Conservation (phyloP, 768 basidiomycete genomes). For the Royoungia palumana region DNA sequence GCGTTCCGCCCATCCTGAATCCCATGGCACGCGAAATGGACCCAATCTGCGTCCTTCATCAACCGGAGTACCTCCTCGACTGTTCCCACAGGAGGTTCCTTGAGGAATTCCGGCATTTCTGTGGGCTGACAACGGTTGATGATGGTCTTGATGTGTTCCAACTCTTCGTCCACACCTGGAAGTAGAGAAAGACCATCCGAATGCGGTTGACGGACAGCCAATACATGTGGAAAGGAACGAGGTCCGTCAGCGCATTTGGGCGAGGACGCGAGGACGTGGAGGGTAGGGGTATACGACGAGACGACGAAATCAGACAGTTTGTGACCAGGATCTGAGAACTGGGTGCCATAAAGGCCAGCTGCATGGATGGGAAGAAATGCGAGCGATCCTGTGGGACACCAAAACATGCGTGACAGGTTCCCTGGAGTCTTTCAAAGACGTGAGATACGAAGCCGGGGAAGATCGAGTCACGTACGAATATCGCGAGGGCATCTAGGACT, state of each 20-base stretch:
- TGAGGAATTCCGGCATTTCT: neutral
- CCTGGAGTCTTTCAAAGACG: neutral
- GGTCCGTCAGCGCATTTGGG: neutral
- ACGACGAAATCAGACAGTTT: neutral
- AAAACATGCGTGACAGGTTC: no score
- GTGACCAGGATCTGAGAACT: neutral
- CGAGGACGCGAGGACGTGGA: constrained; percentile 13
- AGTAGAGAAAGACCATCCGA: constrained; percentile 7
- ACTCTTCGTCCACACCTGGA: constrained; percentile 10
- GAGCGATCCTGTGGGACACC: neutral
- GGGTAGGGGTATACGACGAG: constrained; percentile 5
- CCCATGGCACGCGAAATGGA: constrained; percentile 16
- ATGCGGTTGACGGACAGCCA: constrained; percentile 9
- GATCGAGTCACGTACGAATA: neutral
- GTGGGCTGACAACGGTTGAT: neutral
- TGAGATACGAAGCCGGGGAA: neutral
- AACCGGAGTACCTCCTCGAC: neutral
- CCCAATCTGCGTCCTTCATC: neutral
- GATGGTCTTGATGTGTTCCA: constrained; percentile 18
- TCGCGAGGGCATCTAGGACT: neutral
- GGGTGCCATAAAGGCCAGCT: neutral
- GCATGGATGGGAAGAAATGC: constrained; percentile 2
- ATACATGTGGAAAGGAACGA: neutral
- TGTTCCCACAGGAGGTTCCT: neutral
- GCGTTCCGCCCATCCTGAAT: constrained; percentile 16